Base-by-base conservation (phyloP, 345 rosid species). In the Isatis tinctoria region DNA sequence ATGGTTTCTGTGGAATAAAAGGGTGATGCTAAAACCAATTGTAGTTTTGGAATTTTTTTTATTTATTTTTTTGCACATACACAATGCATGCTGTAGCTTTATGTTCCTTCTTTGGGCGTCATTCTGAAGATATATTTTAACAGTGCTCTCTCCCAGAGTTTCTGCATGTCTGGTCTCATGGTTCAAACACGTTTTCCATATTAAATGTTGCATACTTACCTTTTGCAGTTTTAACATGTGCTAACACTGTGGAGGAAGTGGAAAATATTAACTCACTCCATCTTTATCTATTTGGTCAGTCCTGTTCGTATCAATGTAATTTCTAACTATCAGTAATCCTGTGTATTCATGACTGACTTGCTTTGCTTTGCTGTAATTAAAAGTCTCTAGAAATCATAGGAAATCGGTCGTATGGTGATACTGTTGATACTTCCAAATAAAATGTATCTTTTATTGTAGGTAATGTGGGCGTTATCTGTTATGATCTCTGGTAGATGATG, bases 401-500 rank as follows among this genome's bases (percentile, higher is more conserved):
- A 69, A 78, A 72, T 80, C 64, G 78, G 84, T 74, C 67, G 78
- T 73, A 67, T 84, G 84, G 87, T 85, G 87, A 84, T 81, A 76
- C 82, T 83, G 81, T 87, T 84, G 84, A 72, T 83, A 61, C 89
- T 87, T 85, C 92, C 90, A 82, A 90, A 84, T 92, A 77, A 90
- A 74, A 88, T 85, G 82, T 90, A 86, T 87, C 89, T 92, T 96
- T 90, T 70, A 82, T 96, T 96, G 99, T 96, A 96, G 99, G 99
- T 90, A 90, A 95, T 84, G 86, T 88, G 91, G 99, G 85, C 96
- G 91, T 92, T 63, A 87, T 87, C 91, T 89, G 83, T 87, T 81
- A 90, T 88, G 92, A 87, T 87, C 99, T 85, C 99, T 92, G 98
- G 94, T 88, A 87, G 86, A 86, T 86, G 96, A 83, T 91, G 90